Evolutionary conservation across 345 rosid species (phyloP).

Genomic region (Hibiscus tridactylites): DNA sequence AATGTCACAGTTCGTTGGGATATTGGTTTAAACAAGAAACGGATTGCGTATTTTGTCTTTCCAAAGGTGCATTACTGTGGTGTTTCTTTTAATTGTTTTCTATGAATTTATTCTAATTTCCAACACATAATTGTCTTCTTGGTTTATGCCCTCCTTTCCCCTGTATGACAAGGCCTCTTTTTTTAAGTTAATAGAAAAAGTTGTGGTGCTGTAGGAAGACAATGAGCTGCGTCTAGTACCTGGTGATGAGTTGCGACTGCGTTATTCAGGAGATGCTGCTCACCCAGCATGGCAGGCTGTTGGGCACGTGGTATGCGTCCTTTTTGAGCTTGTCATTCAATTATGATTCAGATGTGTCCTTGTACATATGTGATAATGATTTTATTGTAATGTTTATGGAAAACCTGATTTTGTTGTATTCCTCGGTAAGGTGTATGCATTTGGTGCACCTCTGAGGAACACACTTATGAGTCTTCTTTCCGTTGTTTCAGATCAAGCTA

Average conservation of each 20-base stretch:
- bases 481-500: constrained; percentile 65
- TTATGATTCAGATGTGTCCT: neutral
- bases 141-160: neutral
- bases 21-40: constrained; percentile 95
- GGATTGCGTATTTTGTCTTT: constrained; percentile 87
- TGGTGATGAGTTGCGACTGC: constrained; percentile 91
- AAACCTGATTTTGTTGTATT: neutral
- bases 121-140: neutral
- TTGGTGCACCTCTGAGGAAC: neutral
- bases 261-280: constrained; percentile 94
- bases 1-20: constrained; percentile 95
- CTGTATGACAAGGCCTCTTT: neutral
- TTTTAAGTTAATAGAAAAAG: neutral
- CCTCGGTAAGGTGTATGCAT: neutral
- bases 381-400: neutral
- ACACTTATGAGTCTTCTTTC: neutral
- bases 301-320: constrained; percentile 86
- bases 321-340: constrained; percentile 11
- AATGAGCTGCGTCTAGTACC: constrained; percentile 95
- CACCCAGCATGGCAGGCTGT: constrained; percentile 99
- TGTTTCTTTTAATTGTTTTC: neutral
- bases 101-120: neutral
- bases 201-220: constrained; percentile 61
- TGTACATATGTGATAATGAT: neutral
- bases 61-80: constrained; percentile 59